These are phyloP conservation scores for Botrytis aclada DNA, from an alignment of 2,329 filamentous ascomycete species.

Conservation along the genomic window DNA sequence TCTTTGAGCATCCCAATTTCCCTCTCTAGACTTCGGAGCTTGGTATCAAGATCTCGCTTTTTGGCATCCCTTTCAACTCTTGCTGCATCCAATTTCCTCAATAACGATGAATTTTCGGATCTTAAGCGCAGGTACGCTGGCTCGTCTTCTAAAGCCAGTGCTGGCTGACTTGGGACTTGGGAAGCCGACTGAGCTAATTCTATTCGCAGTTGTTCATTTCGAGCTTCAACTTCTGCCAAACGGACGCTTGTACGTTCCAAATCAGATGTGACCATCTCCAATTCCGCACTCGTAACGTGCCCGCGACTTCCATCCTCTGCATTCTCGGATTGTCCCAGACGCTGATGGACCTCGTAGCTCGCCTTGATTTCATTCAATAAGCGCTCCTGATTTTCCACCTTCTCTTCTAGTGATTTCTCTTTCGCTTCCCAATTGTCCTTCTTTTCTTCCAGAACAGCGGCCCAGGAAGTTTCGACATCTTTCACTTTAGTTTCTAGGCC, in stretches of 20 bases:
- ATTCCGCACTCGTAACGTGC: conserved; percentile 78
- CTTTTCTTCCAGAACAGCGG: conserved; percentile 86
- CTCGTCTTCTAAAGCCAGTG: conserved; percentile 75
- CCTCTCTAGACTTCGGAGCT: conserved; percentile 74
- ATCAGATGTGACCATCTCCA: conserved; percentile 90
- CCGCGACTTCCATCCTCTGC: conserved; percentile 56
- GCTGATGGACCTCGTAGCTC: conserved; percentile 92
- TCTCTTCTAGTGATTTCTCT: conserved; percentile 86
- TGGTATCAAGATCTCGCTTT: conserved; percentile 72
- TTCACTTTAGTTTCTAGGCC: conserved; percentile 76
- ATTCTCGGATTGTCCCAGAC: conserved; percentile 71
- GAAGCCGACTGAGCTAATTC: conserved; percentile 89
- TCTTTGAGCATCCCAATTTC: conserved; percentile 71
- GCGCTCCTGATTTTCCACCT: conserved; percentile 89
- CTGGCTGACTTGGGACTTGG: conserved; percentile 58
- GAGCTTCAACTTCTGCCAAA: conserved; percentile 84
- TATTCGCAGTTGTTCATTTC: conserved; percentile 88
- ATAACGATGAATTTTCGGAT: conserved; percentile 87
- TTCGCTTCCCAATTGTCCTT: conserved; percentile 95
- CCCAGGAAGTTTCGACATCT: conserved; percentile 88
- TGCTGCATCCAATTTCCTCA: conserved; percentile 81
- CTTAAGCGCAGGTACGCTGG: conserved; percentile 82
- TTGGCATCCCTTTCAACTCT: conserved; percentile 81
- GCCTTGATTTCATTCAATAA: conserved; percentile 93
- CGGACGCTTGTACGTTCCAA: conserved; percentile 84